A percentile compares a stretch with the other conserved stretches of the same genome.
Evolutionary conservation across 164 flowering plant genomes (phyloP).

Genomic region (Euptelea pleiosperma): DNA sequence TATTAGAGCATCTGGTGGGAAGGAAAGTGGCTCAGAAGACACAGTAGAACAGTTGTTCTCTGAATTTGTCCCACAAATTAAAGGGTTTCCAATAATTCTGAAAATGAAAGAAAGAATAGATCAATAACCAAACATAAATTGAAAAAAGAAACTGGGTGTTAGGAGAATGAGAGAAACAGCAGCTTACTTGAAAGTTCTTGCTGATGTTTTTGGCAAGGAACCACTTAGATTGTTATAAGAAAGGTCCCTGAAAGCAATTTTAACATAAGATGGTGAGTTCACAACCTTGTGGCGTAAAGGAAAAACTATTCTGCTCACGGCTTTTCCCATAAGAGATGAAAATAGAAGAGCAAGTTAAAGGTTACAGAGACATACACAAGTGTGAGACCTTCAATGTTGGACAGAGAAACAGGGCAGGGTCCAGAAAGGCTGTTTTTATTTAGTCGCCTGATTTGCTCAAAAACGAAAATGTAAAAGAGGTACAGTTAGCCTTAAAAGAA

Average conservation of each 20-base stretch:
- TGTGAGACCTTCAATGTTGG: conserved; percentile 58
- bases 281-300: background rate
- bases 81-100: conserved; percentile 78
- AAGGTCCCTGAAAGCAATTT: conserved; percentile 55
- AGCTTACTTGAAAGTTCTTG: conserved; percentile 81
- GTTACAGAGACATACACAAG: conserved; percentile 63
- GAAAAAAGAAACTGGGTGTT: background rate
- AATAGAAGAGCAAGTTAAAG: background rate
- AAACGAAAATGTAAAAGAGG: conserved; percentile 7
- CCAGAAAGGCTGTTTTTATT: conserved; percentile 89
- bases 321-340: background rate
- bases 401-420: conserved; percentile 60
- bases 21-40: conserved; percentile 62
- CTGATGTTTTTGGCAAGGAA: conserved; percentile 73
- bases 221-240: conserved; percentile 90
- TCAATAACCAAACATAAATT: conserved; percentile 4
- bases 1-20: conserved; percentile 55
- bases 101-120: background rate
- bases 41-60: conserved; percentile 62
- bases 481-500: background rate
- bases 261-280: conserved; percentile 6
- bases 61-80: conserved; percentile 55
- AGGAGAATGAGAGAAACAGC: background rate
- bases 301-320: background rate
- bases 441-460: conserved; percentile 61